A percentile compares a stretch with the other conserved stretches of the same genome.
phyloP scores from a whole-genome alignment of 202 grass and related monocot species.

The Thinopyrum obtusiflorum region DNA sequence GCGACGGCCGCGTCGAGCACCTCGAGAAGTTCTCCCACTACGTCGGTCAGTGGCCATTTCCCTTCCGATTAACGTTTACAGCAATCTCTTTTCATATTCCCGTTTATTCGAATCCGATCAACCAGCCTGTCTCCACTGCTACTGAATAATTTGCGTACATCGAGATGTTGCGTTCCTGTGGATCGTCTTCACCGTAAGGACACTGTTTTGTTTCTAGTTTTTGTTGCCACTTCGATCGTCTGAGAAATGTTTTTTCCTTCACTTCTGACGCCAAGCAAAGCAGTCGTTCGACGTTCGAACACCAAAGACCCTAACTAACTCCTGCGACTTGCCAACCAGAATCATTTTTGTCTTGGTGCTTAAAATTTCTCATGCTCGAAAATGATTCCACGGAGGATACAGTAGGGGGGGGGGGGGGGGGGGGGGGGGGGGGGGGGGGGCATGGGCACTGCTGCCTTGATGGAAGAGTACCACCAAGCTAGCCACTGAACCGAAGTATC shows the following conservation, averaged over 20 bases:
- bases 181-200: not conserved
- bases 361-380: not conserved
- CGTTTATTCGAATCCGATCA: no score
- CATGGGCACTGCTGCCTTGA: not conserved
- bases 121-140: not conserved
- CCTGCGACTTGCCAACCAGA: not conserved
- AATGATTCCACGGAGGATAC: not conserved
- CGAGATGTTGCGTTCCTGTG: no score
- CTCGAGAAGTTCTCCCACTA: conserved; percentile 88
- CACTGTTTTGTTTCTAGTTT: not conserved
- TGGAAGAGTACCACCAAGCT: not conserved
- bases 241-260: not conserved
- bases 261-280: not conserved
- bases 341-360: not conserved
- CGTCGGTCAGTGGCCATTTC: conserved; percentile 56
- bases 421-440: no score
- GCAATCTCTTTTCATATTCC: no score
- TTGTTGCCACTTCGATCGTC: no score
- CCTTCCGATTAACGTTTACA: no score
- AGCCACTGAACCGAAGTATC: not conserved
- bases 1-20: conserved; percentile 52
- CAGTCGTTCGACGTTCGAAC: no score
- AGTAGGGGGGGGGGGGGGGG: no score
- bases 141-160: not conserved
- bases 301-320: not conserved